These are phyloP conservation scores for Colletotrichum chrysophilum DNA, from an alignment of 2,329 filamentous ascomycete genomes.

Conservation along the genomic window DNA sequence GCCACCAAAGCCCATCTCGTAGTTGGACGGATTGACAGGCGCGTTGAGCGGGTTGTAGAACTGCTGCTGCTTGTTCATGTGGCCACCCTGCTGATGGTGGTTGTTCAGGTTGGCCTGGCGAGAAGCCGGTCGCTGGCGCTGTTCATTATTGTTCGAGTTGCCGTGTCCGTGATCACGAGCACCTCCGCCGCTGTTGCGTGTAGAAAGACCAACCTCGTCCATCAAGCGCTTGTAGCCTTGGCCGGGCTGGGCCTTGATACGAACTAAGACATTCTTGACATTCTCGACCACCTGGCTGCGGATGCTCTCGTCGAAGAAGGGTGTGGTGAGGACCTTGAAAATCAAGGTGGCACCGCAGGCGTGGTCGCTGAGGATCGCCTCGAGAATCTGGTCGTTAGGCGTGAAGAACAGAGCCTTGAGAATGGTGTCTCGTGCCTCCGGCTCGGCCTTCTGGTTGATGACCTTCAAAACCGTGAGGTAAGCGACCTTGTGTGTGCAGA, in stretches of 20 bases:
- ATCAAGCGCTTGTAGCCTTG: conserved; percentile 98
- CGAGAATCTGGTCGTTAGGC: conserved; percentile 81
- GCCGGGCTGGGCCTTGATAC: conserved; percentile 89
- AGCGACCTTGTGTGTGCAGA: conserved; percentile 98
- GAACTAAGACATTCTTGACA: conserved; percentile 85
- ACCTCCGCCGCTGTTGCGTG: conserved; percentile 52
- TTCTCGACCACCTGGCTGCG: conserved; percentile 89
- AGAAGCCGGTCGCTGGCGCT: conserved; percentile 61
- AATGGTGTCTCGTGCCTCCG: conserved; percentile 88
- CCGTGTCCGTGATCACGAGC: conserved; percentile 46
- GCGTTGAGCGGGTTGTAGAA: conserved; percentile 59
- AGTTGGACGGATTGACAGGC: conserved; percentile 44
- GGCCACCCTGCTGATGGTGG: conserved; percentile 45
- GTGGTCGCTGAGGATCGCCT: conserved; percentile 90
- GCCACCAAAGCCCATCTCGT: conserved; percentile 56
- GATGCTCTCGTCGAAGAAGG: conserved; percentile 94
- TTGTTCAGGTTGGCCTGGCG: conserved; percentile 55
- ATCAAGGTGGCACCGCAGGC: conserved; percentile 93
- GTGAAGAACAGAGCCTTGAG: conserved; percentile 93
- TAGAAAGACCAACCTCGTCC: conserved; percentile 95
- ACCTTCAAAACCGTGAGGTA: conserved; percentile 97
- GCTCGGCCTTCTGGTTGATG: conserved; percentile 95
- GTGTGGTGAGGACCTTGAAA: conserved; percentile 97
- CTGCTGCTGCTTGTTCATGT: conserved; percentile 45
- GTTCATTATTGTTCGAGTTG: conserved; percentile 39